Evolutionary conservation across 169 alveolate species (phyloP).

Genomic region (Plasmodium malariae): DNA sequence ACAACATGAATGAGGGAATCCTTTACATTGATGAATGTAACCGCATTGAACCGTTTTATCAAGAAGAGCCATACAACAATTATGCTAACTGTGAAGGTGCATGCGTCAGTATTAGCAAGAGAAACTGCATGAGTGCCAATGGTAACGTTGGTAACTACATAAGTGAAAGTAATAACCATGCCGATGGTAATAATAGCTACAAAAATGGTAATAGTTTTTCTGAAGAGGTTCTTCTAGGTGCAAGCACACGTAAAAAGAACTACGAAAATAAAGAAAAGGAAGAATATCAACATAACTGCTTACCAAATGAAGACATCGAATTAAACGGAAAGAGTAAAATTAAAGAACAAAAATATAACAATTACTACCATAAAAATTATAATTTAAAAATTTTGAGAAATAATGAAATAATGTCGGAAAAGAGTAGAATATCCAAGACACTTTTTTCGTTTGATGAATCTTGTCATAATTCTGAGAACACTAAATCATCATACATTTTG

Average conservation of each 20-base stretch:
- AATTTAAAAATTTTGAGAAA: slow-evolving; percentile 4
- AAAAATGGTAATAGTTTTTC: no score
- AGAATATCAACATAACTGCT: background rate
- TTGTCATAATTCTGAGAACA: background rate
- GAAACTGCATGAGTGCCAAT: background rate
- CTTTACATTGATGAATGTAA: background rate
- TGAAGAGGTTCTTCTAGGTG: no score
- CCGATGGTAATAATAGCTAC: background rate
- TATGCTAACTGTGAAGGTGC: no score
- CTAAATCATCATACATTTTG: background rate
- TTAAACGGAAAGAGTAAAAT: background rate
- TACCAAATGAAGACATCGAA: background rate
- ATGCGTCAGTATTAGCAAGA: no score
- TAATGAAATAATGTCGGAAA: background rate
- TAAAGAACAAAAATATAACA: background rate
- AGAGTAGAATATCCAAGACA: background rate
- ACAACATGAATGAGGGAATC: no score
- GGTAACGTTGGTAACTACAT: background rate
- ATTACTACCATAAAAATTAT: background rate
- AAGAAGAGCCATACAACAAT: no score
- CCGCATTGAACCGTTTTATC: no score
- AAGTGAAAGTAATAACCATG: background rate
- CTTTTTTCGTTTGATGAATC: background rate
- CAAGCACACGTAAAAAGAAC: background rate
- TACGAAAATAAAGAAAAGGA: background rate